Evolutionary conservation across 2,329 filamentous ascomycete genomes (phyloP), one percentile per base, ranked within the genome.

Genomic region (Cordyceps pruinosa): DNA sequence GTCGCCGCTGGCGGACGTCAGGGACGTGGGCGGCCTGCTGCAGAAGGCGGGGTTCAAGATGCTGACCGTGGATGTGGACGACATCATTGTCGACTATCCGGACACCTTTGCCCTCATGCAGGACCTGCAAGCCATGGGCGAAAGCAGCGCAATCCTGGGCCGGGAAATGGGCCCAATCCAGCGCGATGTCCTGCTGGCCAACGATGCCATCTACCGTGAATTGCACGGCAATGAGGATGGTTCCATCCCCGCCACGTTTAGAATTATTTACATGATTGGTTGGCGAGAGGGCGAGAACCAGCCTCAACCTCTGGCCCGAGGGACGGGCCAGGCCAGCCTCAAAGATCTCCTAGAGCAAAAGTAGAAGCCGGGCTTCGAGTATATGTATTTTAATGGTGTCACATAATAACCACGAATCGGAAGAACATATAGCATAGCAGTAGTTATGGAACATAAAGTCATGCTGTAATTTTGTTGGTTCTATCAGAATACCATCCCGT

Each of bases 261-360:
- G 94, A 64, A 81, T 96, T 64, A 97, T 99, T 60, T 96, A 94
- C 72, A 97, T 97, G 92, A 99, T 99, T 72, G 94, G 94, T 0
- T 99, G 94, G 94, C 95, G 93, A 69, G 89, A 92, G 63, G 87
- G 89, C 2, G 80, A 82, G 30, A 83, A 86, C 54, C 92, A 97
- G 73, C 79, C 86, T 2, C 79, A 93, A 72, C 92, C 94, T 5
- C 74, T 97, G 58, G 74, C 86, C 62, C 83, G 94, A 63, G 94
- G 94, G 0, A 96, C 87, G 62, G 94, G 90, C 10, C 80, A 96
- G 68, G 75, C 96, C 42, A 96, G 89, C 71, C 79, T 99, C 61
- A 96, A 94, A 71, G 92, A 97, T 70, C 77, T 96, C 19, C 65
- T 84, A 42, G 77, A 82, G 65, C 71, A 71, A 47, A 77, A 78